phyloP scores from a whole-genome alignment of 805 yeast species.

The Nakazawaea sp. region DNA sequence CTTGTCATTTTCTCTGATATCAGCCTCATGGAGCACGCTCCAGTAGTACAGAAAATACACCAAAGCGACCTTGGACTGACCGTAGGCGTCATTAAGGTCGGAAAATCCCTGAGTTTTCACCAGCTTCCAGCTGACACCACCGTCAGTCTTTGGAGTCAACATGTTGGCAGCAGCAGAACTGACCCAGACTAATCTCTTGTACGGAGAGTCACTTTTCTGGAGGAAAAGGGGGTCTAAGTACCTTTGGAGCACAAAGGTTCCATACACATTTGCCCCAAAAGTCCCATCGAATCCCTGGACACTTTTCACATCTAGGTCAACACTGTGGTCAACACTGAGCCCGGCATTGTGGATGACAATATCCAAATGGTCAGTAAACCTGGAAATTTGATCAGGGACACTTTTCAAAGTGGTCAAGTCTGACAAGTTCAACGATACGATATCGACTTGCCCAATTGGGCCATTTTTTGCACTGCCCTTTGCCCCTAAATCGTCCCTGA shows the following conservation, averaged over 20 bases:
- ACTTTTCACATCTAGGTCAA: conserved; percentile 27
- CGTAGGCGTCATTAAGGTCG: not conserved
- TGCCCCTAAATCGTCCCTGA: conserved; percentile 16
- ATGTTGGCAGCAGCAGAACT: conserved; percentile 27
- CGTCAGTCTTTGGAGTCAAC: conserved; percentile 15
- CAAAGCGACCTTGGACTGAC: not conserved
- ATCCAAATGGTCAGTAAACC: conserved; percentile 23
- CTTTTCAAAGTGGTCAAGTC: conserved; percentile 35
- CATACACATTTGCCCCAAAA: conserved; percentile 40
- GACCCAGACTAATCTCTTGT: conserved; percentile 36
- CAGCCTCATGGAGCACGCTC: not conserved
- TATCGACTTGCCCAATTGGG: conserved; percentile 16
- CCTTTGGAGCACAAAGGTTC: conserved; percentile 36
- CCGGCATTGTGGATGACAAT: conserved; percentile 38
- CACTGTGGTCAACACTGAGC: conserved; percentile 16
- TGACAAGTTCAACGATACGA: conserved; percentile 26
- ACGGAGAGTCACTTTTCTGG: conserved; percentile 16
- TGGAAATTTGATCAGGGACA: conserved; percentile 24
- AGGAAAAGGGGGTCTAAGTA: conserved; percentile 29
- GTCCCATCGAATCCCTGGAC: conserved; percentile 39
- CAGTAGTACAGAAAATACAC: not conserved
- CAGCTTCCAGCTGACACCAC: conserved; percentile 11
- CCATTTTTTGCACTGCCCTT: conserved; percentile 5
- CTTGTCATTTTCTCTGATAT: not conserved
- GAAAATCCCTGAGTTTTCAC: not conserved